Conservation (phyloP, 129 eudicot genomes). For the Saposhnikovia divaricata region DNA sequence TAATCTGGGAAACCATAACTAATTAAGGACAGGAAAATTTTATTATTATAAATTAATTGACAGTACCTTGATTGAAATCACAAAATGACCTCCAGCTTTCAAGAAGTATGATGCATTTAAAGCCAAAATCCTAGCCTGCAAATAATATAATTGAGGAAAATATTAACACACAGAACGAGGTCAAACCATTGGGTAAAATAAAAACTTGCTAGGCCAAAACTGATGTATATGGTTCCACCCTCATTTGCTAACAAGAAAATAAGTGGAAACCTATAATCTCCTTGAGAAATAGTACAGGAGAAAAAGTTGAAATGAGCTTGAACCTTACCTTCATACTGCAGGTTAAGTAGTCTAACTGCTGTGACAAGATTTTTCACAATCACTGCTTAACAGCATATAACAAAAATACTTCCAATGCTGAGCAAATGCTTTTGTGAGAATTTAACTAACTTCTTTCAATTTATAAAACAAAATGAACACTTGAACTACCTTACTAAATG, state of each 20-base stretch:
- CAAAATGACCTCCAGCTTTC: constrained; percentile 87
- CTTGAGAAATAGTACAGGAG: neutral
- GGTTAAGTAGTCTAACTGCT: neutral
- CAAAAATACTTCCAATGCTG: neutral
- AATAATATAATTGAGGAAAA: neutral
- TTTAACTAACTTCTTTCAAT: neutral
- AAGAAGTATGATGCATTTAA: constrained; percentile 81
- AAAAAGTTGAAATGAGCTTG: neutral
- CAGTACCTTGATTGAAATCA: constrained; percentile 73
- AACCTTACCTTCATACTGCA: neutral
- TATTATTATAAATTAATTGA: neutral
- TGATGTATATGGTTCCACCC: neutral
- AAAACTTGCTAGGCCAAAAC: neutral
- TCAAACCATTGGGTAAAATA: neutral
- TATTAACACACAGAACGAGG: neutral
- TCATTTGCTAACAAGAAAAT: neutral
- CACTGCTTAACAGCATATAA: neutral
- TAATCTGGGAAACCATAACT: neutral
- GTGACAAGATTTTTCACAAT: neutral
- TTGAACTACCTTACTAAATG: neutral
- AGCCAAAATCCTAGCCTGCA: constrained; percentile 88
- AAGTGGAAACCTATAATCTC: neutral
- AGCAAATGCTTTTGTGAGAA: neutral
- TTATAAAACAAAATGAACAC: neutral
- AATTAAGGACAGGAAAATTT: no score